phyloP scores from a whole-genome alignment of 2,329 filamentous ascomycete species.

The Tolypocladium capitatum region DNA sequence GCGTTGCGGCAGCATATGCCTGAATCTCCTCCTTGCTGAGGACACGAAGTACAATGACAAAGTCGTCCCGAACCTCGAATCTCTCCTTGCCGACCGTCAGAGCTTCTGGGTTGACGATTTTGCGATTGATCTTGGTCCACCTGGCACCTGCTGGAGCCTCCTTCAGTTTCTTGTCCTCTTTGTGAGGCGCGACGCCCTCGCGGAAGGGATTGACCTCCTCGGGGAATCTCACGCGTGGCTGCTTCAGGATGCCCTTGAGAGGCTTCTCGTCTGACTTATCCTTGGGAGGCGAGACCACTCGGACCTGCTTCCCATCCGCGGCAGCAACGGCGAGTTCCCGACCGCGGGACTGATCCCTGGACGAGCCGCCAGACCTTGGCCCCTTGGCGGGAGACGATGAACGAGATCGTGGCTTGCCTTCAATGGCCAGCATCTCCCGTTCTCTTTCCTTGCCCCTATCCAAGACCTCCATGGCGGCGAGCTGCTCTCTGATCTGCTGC shows the following conservation, averaged over 20 bases:
- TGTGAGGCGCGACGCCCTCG: conserved; percentile 87
- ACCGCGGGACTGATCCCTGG: conserved; percentile 23
- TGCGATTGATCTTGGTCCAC: conserved; percentile 87
- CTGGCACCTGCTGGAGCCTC: conserved; percentile 67
- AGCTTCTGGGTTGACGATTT: conserved; percentile 80
- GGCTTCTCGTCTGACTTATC: conserved; percentile 52
- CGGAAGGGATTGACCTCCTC: conserved; percentile 73
- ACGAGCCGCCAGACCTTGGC: conserved; percentile 3
- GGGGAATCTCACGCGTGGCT: conserved; percentile 70
- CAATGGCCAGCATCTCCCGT: neutral
- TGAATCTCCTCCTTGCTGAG: conserved; percentile 83
- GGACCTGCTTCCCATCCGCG: conserved; percentile 35
- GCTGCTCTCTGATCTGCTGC: conserved; percentile 35
- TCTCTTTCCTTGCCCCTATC: conserved; percentile 9
- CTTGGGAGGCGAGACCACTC: conserved; percentile 60
- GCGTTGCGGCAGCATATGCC: conserved; percentile 68
- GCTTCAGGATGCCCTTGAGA: conserved; percentile 75
- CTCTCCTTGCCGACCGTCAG: conserved; percentile 77
- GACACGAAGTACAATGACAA: conserved; percentile 84
- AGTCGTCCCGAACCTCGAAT: conserved; percentile 84
- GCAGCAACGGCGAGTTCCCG: conserved; percentile 23
- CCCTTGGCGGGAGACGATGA: conserved; percentile 9
- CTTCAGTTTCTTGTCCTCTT: conserved; percentile 60
- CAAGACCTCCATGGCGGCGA: conserved; percentile 26
- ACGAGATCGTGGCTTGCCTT: conserved; percentile 4